phyloP scores from a whole-genome alignment of 768 basidiomycete genomes.

The Naganishia onofrii region DNA sequence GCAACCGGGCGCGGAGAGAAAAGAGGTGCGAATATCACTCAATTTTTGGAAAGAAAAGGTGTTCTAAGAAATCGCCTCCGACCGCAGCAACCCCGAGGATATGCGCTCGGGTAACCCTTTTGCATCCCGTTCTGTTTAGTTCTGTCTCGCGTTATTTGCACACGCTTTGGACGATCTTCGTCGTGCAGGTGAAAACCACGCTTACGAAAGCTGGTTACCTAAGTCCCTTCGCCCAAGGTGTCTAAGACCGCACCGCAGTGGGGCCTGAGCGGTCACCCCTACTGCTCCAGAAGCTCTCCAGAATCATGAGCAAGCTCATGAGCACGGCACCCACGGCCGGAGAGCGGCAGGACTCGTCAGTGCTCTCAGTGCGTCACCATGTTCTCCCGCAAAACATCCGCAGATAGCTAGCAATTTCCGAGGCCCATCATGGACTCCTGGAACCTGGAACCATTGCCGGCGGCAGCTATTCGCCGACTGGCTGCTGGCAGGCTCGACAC shows the following conservation, averaged over 20 bases:
- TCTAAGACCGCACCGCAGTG: neutral
- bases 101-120: neutral
- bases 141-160: constrained; percentile 11
- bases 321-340: too few species aligned
- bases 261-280: neutral
- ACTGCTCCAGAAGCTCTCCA: too few species aligned
- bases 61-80: neutral
- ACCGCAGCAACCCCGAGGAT: neutral
- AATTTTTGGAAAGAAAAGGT: neutral
- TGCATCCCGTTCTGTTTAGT: constrained; percentile 7
- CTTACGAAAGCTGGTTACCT: neutral
- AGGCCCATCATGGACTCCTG: neutral
- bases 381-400: neutral
- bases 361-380: neutral
- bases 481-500: neutral
- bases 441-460: neutral
- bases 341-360: neutral
- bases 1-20: neutral
- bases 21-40: neutral
- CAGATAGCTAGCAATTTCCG: neutral
- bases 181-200: neutral
- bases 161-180: neutral
- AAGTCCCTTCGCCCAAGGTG: neutral
- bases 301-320: too few species aligned
- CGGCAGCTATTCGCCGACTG: neutral